Evolutionary conservation across 2,329 filamentous ascomycete species (phyloP).

Genomic region (Thelonectria rubi): DNA sequence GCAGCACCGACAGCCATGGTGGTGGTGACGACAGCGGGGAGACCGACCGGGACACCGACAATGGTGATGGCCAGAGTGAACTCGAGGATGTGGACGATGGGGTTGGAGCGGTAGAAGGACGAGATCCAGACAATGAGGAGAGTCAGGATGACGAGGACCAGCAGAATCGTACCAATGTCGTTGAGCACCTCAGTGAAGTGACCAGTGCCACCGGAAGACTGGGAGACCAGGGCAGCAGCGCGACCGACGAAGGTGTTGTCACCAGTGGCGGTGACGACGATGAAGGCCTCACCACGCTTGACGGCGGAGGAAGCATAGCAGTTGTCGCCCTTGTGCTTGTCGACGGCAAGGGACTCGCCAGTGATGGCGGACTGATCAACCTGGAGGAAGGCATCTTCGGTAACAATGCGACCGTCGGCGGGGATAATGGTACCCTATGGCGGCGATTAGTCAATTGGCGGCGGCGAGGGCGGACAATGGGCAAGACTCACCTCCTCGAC

Average conservation of each 20-base stretch:
- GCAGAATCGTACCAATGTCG: constrained; percentile 82
- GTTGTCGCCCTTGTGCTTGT: constrained; percentile 83
- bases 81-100: constrained; percentile 79
- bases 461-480: not conserved
- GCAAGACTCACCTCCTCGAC: constrained; percentile 70
- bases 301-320: constrained; percentile 88
- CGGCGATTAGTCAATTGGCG: constrained; percentile 9
- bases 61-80: constrained; percentile 92
- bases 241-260: constrained; percentile 92
- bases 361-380: constrained; percentile 94
- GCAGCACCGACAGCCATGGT: constrained; percentile 95
- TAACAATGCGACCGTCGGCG: constrained; percentile 86
- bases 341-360: constrained; percentile 89
- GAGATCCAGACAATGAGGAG: constrained; percentile 86
- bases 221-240: constrained; percentile 84
- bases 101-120: constrained; percentile 87
- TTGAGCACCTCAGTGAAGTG: constrained; percentile 94
- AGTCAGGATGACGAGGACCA: constrained; percentile 82
- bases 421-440: constrained; percentile 82
- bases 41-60: constrained; percentile 91
- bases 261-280: constrained; percentile 84
- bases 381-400: constrained; percentile 84
- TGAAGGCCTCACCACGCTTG: constrained; percentile 88
- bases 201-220: constrained; percentile 76
- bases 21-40: constrained; percentile 91